A percentile compares a stretch with the other conserved stretches of the same genome.
Conservation (phyloP, 2,329 filamentous ascomycete genomes). For the Fonsecaea pedrosoi region DNA sequence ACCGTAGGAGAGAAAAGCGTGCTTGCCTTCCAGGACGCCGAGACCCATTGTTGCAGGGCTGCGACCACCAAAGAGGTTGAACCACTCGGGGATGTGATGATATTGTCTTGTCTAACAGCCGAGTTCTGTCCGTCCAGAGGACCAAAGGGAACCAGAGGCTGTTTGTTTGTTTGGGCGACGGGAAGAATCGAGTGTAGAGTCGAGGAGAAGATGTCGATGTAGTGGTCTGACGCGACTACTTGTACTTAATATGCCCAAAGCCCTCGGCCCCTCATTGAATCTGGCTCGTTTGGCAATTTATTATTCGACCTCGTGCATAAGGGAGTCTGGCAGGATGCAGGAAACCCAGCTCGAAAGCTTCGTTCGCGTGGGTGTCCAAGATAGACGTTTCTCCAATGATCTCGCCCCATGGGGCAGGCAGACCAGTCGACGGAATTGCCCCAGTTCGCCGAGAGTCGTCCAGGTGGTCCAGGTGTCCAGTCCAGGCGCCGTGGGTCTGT, state of each 20-base stretch:
- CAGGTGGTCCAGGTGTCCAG: not conserved
- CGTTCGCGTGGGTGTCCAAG: constrained; percentile 1
- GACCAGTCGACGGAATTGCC: constrained; percentile 18
- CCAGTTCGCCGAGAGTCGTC: constrained; percentile 14
- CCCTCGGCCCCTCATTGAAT: not conserved
- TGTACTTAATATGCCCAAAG: not conserved
- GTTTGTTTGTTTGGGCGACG: not conserved
- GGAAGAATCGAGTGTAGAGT: not conserved
- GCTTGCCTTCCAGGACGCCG: constrained; percentile 29
- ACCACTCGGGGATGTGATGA: constrained; percentile 3
- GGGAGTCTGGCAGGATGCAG: not conserved
- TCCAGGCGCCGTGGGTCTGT: not conserved
- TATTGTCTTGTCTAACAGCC: not conserved
- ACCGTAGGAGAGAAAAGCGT: not conserved
- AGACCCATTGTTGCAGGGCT: constrained; percentile 28
- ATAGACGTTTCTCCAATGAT: constrained; percentile 21
- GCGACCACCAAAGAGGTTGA: not conserved
- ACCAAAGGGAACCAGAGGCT: not conserved
- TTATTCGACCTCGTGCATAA: constrained; percentile 11
- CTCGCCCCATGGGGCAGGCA: constrained; percentile 18
- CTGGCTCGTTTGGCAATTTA: not conserved
- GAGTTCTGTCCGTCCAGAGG: not conserved
- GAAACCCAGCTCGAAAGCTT: not conserved
- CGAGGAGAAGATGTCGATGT: not conserved
- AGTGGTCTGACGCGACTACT: constrained; percentile 8